Base-by-base conservation (phyloP, 192 early-diverging fungal species). In the Backusella liffmaniae region DNA sequence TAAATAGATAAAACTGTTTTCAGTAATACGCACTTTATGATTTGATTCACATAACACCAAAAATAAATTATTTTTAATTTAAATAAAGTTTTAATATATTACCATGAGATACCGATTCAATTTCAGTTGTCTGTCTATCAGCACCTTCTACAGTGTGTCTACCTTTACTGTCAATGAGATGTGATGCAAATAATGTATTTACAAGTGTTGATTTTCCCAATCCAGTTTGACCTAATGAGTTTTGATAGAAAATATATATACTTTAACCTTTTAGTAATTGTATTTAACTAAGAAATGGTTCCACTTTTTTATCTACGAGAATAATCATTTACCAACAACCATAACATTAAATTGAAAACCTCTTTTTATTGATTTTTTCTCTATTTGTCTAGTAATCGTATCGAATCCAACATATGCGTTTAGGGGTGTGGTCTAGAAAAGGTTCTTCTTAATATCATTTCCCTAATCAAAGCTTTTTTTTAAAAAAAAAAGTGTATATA, bases 321-420 rank as follows among this genome's bases (percentile, higher is more conserved):
- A 56, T 0, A n/a, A 59, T 21, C 23, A 91, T 49, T 74, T 84
- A 94, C 94, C 94, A 78, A 99, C 98, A 44, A 98, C 94, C 89
- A 99, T 98, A 70, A 99, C 84, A 86, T 98, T 99, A 83, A 99
- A 96, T 77, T 94, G 92, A 88, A 99, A 99, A 51, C 96, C 96
- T 53, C 96, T 91, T 89, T 98, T 97, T 35, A 98, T 80, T 77
- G 97, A 89, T 89, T 98, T 99, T 87, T 94, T 94, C 83, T 98
- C 95, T 84, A 98, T 97, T 91, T 99, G 98, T 76, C 90, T 86
- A 75, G 96, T 95, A 87, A 99, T 95, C 75, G 92, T 93, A 86
- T 98, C 97, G 84, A 98, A 99, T 59, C 98, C 98, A 81, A 99
- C 98, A 85, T 99, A 98, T 79, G 91, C 89, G 82, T 96, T 93